Evolutionary conservation across 495 filamentous ascomycete genomes (phyloP).

Genomic region (Penicillium daleae): DNA sequence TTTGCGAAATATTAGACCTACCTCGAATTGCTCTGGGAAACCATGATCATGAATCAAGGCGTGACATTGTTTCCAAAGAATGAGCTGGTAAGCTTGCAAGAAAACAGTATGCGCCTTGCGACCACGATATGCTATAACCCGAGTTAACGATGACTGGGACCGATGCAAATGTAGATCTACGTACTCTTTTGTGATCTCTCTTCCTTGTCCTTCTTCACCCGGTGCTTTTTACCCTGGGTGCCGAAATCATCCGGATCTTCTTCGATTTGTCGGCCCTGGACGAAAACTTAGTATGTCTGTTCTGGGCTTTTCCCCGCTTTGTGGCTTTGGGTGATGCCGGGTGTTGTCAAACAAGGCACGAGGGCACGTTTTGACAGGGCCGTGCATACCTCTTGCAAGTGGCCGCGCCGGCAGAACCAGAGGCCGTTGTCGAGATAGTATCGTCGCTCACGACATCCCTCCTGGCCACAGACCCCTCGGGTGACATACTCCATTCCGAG

Average conservation of each 20-base stretch:
- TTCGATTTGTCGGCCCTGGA: conserved; percentile 57
- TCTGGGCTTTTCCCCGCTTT: conserved; percentile 3
- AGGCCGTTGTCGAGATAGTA: conserved; percentile 68
- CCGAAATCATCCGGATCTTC: conserved; percentile 79
- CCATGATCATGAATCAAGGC: conserved; percentile 63
- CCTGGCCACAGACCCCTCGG: conserved; percentile 62
- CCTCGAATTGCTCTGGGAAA: conserved; percentile 68
- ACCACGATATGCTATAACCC: conserved; percentile 55
- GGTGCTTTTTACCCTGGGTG: conserved; percentile 60
- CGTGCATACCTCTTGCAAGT: conserved; percentile 59
- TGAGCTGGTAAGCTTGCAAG: conserved; percentile 82
- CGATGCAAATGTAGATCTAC: conserved; percentile 1
- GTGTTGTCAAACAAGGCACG: conserved; percentile 2
- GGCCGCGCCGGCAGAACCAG: conserved; percentile 68
- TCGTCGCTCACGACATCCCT: conserved; percentile 63
- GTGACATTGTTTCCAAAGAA: conserved; percentile 74
- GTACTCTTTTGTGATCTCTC: conserved; percentile 57
- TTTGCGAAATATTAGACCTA: conserved; percentile 26
- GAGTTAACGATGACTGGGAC: conserved; percentile 4
- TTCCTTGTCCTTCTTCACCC: conserved; percentile 55
- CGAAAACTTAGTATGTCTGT: neutral
- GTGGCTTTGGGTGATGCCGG: conserved; percentile 3
- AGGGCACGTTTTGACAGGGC: neutral
- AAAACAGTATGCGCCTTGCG: conserved; percentile 73
- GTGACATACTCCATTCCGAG: conserved; percentile 58